Conservation (phyloP, 805 yeast genomes). For the Saturnispora gosingensis region DNA sequence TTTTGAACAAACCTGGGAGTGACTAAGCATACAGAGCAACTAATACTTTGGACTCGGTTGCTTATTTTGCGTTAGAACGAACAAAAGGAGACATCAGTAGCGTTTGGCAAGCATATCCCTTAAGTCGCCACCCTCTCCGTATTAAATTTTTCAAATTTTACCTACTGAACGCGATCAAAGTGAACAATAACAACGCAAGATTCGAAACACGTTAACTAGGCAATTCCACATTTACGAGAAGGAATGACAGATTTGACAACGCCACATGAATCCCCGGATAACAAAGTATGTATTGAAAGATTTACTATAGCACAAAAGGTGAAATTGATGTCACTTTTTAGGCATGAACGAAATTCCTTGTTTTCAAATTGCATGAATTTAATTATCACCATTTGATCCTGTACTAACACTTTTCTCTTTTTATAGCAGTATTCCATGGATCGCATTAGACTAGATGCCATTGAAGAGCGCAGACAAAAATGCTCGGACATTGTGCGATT, state of each 20-base stretch:
- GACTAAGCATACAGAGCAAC: background rate
- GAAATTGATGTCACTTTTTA: background rate
- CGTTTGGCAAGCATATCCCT: background rate
- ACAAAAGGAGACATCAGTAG: background rate
- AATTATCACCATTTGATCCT: background rate
- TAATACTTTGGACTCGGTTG: background rate
- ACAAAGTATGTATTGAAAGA: background rate
- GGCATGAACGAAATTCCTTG: background rate
- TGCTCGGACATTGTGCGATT: conserved; percentile 37
- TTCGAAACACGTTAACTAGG: background rate
- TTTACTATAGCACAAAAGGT: background rate
- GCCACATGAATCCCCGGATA: background rate
- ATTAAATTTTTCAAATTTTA: background rate
- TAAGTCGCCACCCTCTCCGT: background rate
- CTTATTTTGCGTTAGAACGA: background rate
- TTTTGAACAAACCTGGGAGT: background rate
- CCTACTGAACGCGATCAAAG: background rate
- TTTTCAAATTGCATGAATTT: conserved; percentile 7
- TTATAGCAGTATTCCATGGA: conserved; percentile 25
- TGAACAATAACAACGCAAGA: background rate
- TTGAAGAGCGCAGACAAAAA: conserved; percentile 35
- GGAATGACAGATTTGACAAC: background rate
- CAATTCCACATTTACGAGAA: conserved; percentile 8
- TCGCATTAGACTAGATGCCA: conserved; percentile 35
- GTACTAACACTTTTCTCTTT: background rate